These are phyloP conservation scores for Populus euphratica DNA, from an alignment of 345 rosid genomes.

Conservation along the genomic window DNA sequence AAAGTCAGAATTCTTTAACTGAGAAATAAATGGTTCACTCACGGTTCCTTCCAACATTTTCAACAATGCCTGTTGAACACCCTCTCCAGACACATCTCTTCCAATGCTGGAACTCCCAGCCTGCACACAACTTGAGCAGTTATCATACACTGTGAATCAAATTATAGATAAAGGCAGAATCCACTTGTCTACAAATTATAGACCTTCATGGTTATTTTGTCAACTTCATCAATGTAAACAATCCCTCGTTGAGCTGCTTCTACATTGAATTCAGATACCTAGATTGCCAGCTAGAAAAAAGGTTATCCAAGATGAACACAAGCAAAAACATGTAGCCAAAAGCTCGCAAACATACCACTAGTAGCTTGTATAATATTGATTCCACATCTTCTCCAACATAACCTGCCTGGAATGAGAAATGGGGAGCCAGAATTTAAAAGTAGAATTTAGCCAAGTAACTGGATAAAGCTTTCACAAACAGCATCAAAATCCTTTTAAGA, in stretches of 20 bases:
- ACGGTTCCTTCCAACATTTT: conserved; percentile 98
- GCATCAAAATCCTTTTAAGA: background rate
- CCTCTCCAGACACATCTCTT: conserved; percentile 97
- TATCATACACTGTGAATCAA: background rate
- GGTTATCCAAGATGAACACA: background rate
- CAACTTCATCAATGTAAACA: conserved; percentile 91
- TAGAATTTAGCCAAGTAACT: background rate
- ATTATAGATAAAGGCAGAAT: background rate
- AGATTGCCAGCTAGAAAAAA: conserved; percentile 13
- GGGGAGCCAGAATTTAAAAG: background rate
- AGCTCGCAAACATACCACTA: conserved; percentile 41
- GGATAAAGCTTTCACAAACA: background rate
- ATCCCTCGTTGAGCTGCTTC: conserved; percentile 93
- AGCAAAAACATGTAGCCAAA: background rate
- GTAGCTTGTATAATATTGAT: conserved; percentile 78
- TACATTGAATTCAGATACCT: conserved; percentile 84
- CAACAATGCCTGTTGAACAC: conserved; percentile 92
- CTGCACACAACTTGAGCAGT: conserved; percentile 35
- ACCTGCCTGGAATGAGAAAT: conserved; percentile 63
- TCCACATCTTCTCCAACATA: conserved; percentile 98
- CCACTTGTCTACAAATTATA: background rate
- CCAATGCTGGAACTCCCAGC: conserved; percentile 79
- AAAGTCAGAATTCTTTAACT: background rate
- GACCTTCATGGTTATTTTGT: conserved; percentile 94
- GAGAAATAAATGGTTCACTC: conserved; percentile 34